These are phyloP conservation scores for Patellifolia procumbens DNA, from an alignment of 179 eudicot species.

Conservation along the genomic window DNA sequence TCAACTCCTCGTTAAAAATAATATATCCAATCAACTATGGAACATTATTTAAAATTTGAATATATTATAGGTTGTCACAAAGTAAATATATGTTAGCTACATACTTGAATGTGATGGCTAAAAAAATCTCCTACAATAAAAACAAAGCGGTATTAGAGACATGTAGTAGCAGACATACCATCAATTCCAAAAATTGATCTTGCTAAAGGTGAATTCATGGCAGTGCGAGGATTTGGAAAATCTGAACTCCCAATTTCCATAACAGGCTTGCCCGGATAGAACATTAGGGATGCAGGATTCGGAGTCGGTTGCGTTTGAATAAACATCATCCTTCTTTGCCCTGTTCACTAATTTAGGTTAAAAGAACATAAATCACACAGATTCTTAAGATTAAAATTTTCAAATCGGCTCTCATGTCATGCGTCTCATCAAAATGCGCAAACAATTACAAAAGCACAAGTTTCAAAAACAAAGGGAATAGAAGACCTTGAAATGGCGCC, in stretches of 20 bases:
- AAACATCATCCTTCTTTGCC: conserved; percentile 90
- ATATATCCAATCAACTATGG: too few species aligned
- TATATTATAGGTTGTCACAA: too few species aligned
- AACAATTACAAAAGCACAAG: not conserved
- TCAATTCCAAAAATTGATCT: conserved; percentile 78
- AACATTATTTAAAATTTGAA: too few species aligned
- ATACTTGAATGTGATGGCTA: not conserved
- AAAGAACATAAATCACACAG: not conserved
- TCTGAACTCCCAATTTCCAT: conserved; percentile 94
- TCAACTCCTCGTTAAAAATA: too few species aligned
- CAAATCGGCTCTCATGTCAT: not conserved
- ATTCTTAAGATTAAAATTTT: not conserved
- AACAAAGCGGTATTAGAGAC: not conserved
- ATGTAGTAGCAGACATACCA: conserved; percentile 46
- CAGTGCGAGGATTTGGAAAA: conserved; percentile 89
- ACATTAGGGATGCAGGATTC: conserved; percentile 87
- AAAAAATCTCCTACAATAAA: not conserved
- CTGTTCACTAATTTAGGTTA: conserved; percentile 34
- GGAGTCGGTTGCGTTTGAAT: conserved; percentile 94
- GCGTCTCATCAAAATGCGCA: not conserved
- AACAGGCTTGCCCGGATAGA: conserved; percentile 84
- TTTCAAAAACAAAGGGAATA: not conserved
- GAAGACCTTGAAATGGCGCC: conserved; percentile 23
- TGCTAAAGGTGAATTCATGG: conserved; percentile 91
- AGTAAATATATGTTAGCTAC: too few species aligned